Evolutionary conservation across 768 basidiomycete genomes (phyloP), one percentile per base, ranked within the genome.

Genomic region (Tricholoma hemisulphureum): DNA sequence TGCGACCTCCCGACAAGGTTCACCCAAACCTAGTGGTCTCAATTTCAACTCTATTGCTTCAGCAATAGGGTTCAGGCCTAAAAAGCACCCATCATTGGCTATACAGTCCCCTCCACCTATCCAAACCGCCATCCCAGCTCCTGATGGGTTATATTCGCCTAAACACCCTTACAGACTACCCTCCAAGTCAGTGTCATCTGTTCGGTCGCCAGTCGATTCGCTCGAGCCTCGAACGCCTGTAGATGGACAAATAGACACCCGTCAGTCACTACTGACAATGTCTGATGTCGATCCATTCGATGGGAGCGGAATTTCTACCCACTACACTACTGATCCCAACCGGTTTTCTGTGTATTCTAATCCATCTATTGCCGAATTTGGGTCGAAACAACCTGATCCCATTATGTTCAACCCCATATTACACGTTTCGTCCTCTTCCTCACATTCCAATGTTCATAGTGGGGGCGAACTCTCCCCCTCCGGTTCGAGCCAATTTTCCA

Each of bases 201-300:
- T 78, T n/a, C 75, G 73, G 53, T 85, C 84, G 14, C 78, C 73
- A 54, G 78, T 78, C 41, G 83, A 86, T 65, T 81, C 84, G 21
- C 68, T 76, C 29, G 81, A 80, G 57, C 83, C 84, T 7, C 69
- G 71, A 39, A 85, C 85, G 3, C 85, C 86, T 5, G 70, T 75
- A 16, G 85, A 87, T 63, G 73, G 71, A 53, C 78, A 70, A 23
- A 66, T 66, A 53, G 67, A 73, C 51, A 51, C 64, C 35, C 75
- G 80, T 39, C 77, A 80, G 37, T 87, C 87, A 2, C 71, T 88
- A 55, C 66, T 88, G 53, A 86, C 86, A 3, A 75, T 86, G 21
- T 83, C 84, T 9, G 87, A 88, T 63, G 58, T 74, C 6, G 86
- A 88, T 72, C 87, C 87, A 5, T 88, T 88, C 63, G 84, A 83